These are phyloP conservation scores for Colletotrichum graminicola DNA, from an alignment of 2,329 filamentous ascomycete genomes.

Conservation along the genomic window DNA sequence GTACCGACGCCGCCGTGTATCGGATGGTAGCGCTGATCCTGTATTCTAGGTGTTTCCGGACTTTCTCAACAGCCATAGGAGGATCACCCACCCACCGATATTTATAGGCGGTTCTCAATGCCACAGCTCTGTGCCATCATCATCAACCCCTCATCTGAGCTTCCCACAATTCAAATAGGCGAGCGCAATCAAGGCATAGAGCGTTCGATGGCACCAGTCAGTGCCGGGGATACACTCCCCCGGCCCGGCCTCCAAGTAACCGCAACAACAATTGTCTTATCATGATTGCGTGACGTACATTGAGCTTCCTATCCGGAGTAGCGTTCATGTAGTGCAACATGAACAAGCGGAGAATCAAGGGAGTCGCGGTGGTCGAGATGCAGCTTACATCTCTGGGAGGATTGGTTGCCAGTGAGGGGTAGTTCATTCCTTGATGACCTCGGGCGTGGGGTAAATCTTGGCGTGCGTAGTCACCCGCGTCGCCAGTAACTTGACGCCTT, in stretches of 20 bases:
- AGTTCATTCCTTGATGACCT: not conserved
- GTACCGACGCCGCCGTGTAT: not conserved
- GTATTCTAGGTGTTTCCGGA: not conserved
- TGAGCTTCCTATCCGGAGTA: slow-evolving; percentile 26
- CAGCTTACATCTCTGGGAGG: slow-evolving; percentile 4
- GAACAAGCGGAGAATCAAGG: slow-evolving; percentile 19
- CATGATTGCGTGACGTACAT: slow-evolving; percentile 9
- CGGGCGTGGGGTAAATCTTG: slow-evolving; percentile 29
- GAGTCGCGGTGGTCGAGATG: not conserved
- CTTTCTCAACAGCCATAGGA: not conserved
- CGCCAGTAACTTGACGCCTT: not conserved
- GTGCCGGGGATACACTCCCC: not conserved
- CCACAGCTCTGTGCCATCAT: not conserved
- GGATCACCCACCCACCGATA: not conserved
- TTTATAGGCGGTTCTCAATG: not conserved
- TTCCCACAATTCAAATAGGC: not conserved
- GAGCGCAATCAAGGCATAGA: slow-evolving; percentile 4
- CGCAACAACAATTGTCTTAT: not conserved
- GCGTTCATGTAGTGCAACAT: slow-evolving; percentile 28
- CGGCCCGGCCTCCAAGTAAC: not conserved
- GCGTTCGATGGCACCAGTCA: not conserved
- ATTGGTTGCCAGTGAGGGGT: slow-evolving; percentile 20
- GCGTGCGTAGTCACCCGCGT: slow-evolving; percentile 11
- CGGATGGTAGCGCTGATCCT: not conserved
- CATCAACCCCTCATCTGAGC: slow-evolving; percentile 3